phyloP scores from a whole-genome alignment of 2,329 filamentous ascomycete genomes.

The Calonectria pauciramosa region DNA sequence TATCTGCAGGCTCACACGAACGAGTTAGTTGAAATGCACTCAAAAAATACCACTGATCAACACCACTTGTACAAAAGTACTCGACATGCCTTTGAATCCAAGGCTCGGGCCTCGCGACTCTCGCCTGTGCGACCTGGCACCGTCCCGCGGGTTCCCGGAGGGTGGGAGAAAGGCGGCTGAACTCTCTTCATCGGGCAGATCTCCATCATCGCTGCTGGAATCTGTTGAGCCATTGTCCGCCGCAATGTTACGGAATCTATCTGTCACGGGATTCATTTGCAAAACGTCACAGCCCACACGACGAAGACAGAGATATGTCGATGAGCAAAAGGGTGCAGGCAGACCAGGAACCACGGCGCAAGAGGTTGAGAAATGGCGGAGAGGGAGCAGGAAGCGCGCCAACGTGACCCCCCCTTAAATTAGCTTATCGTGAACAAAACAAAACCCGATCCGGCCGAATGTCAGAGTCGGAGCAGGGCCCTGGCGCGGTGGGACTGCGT shows the following conservation, averaged over 20 bases:
- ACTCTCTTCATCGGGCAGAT: constrained; percentile 27
- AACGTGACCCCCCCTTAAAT: constrained; percentile 26
- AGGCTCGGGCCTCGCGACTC: constrained; percentile 17
- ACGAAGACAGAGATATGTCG: constrained; percentile 13
- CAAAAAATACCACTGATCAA: background rate
- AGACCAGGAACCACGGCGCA: background rate
- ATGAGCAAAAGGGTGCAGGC: constrained; percentile 14
- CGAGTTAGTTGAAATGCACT: background rate
- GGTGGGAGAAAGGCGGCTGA: constrained; percentile 19
- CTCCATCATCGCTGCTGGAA: constrained; percentile 28
- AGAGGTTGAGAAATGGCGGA: constrained; percentile 18
- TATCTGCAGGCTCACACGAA: constrained; percentile 9
- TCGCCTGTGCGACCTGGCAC: constrained; percentile 21
- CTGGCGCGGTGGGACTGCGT: constrained; percentile 5
- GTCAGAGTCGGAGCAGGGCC: constrained; percentile 10
- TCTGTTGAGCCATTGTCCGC: constrained; percentile 27
- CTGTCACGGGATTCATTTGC: constrained; percentile 32
- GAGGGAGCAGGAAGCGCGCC: constrained; percentile 13
- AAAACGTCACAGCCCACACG: constrained; percentile 19
- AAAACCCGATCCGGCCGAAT: constrained; percentile 19
- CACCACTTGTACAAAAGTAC: background rate
- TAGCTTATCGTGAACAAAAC: constrained; percentile 28
- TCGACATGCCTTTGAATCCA: constrained; percentile 23
- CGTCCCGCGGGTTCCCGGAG: background rate
- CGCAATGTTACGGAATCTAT: constrained; percentile 29